These are phyloP conservation scores for Populus ilicifolia DNA, from an alignment of 345 rosid genomes.

Conservation along the genomic window DNA sequence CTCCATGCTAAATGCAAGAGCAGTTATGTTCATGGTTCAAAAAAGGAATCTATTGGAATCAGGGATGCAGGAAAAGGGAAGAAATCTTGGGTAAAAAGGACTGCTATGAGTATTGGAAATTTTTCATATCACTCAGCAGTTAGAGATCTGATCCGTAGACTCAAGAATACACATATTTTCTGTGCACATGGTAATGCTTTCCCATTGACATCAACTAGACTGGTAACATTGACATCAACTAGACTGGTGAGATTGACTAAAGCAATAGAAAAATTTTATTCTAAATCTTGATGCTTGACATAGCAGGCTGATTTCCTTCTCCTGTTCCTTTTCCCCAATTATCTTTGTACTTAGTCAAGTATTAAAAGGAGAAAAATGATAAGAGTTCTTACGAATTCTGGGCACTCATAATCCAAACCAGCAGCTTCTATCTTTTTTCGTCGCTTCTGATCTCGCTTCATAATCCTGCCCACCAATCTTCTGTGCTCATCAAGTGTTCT, in stretches of 20 bases:
- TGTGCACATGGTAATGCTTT: not conserved
- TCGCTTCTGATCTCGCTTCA: constrained; percentile 60
- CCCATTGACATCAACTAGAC: not conserved
- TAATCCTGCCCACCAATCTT: constrained; percentile 61
- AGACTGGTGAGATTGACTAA: not conserved
- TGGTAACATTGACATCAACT: not conserved
- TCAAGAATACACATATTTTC: not conserved
- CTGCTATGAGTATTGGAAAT: not conserved
- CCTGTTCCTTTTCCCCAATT: not conserved
- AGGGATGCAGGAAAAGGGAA: not conserved
- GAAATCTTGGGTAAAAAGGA: not conserved
- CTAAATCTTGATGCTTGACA: not conserved
- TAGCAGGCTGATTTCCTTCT: not conserved
- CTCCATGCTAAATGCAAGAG: not conserved
- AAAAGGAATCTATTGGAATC: not conserved
- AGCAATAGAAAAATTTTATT: not conserved
- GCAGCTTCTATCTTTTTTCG: constrained; percentile 69
- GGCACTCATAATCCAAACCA: constrained; percentile 81
- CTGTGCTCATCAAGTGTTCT: constrained; percentile 81
- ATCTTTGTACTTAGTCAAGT: not conserved
- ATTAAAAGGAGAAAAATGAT: not conserved
- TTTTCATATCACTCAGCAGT: not conserved
- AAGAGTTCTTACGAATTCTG: constrained; percentile 66
- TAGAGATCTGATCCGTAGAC: not conserved
- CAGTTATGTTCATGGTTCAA: not conserved